Percentiles rank a stretch among this genome's conserved stretches.
Conservation (phyloP, 2,329 filamentous ascomycete species). For the Dothideomycetidae sp. region DNA sequence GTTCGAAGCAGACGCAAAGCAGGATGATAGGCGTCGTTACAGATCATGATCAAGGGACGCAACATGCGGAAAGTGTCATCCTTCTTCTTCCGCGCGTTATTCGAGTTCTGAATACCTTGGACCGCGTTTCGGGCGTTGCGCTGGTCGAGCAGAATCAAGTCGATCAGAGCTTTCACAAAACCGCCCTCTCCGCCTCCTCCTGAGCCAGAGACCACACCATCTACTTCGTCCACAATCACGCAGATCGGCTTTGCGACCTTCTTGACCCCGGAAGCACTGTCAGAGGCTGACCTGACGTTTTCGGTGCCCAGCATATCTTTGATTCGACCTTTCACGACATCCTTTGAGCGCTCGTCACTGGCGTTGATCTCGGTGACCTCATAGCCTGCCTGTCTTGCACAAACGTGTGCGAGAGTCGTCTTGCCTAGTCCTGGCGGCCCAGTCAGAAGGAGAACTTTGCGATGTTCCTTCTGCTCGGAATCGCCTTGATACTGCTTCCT, state of each 20-base stretch:
- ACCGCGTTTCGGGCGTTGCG: slow-evolving; percentile 43
- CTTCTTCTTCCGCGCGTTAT: slow-evolving; percentile 45
- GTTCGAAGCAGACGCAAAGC: slow-evolving; percentile 77
- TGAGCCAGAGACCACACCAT: slow-evolving; percentile 76
- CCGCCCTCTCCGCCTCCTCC: slow-evolving; percentile 69
- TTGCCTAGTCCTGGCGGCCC: slow-evolving; percentile 90
- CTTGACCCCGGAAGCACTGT: slow-evolving; percentile 37
- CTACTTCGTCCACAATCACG: slow-evolving; percentile 90
- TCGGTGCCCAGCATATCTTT: slow-evolving; percentile 86
- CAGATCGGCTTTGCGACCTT: slow-evolving; percentile 79
- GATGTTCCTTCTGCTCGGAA: slow-evolving; percentile 57
- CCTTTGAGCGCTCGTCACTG: slow-evolving; percentile 79
- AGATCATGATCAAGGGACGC: slow-evolving; percentile 82
- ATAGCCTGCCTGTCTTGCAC: slow-evolving; percentile 86
- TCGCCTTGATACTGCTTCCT: slow-evolving; percentile 32
- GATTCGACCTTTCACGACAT: slow-evolving; percentile 84
- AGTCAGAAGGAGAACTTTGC: slow-evolving; percentile 79
- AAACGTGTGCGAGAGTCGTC: slow-evolving; percentile 91
- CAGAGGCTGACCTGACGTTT: slow-evolving; percentile 60
- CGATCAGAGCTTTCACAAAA: slow-evolving; percentile 88
- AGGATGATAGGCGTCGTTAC: slow-evolving; percentile 92
- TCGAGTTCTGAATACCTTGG: slow-evolving; percentile 16
- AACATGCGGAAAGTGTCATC: slow-evolving; percentile 77
- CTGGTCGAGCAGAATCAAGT: slow-evolving; percentile 74
- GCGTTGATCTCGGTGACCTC: slow-evolving; percentile 96